phyloP scores from a whole-genome alignment of 352 stramenopile genomes.

The Globisporangium viniferum region DNA sequence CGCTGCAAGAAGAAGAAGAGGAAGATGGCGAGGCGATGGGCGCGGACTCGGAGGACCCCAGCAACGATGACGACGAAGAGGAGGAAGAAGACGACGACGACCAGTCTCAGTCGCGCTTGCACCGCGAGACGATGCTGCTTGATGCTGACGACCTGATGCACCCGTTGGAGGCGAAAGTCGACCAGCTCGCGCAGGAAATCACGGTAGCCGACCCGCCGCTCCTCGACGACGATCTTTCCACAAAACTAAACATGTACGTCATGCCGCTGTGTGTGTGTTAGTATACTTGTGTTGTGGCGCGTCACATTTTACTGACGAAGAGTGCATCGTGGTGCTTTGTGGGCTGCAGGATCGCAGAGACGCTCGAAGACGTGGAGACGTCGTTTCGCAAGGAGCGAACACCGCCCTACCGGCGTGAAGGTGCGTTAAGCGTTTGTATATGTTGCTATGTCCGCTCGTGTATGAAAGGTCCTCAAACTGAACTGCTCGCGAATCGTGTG shows the following conservation, averaged over 20 bases:
- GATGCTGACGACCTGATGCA: conserved; percentile 47
- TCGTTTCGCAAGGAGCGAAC: conserved; percentile 74
- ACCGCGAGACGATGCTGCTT: conserved; percentile 25
- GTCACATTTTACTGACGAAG: conserved; percentile 5
- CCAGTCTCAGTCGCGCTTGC: conserved; percentile 17
- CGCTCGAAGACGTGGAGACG: conserved; percentile 72
- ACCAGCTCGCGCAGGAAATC: conserved; percentile 67
- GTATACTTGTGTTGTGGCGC: conserved; percentile 5
- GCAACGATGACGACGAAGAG: conserved; percentile 12
- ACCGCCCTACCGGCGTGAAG: conserved; percentile 69
- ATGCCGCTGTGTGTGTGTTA: not conserved
- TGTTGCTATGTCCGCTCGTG: not conserved
- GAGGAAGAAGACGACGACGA: conserved; percentile 15
- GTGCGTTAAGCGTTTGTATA: conserved; percentile 20
- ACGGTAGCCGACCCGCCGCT: conserved; percentile 39
- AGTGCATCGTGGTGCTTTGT: not conserved
- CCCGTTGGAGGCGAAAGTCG: conserved; percentile 53
- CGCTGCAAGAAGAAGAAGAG: not conserved
- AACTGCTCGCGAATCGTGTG: not conserved
- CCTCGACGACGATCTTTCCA: conserved; percentile 57
- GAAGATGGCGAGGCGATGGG: not conserved
- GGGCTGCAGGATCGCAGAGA: conserved; percentile 58
- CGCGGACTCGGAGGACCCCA: not conserved
- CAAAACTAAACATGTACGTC: conserved; percentile 75
- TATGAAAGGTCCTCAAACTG: not conserved